A percentile compares a stretch with the other conserved stretches of the same genome.
Evolutionary conservation across 768 basidiomycete species (phyloP).

Genomic region (Boletus edulis): DNA sequence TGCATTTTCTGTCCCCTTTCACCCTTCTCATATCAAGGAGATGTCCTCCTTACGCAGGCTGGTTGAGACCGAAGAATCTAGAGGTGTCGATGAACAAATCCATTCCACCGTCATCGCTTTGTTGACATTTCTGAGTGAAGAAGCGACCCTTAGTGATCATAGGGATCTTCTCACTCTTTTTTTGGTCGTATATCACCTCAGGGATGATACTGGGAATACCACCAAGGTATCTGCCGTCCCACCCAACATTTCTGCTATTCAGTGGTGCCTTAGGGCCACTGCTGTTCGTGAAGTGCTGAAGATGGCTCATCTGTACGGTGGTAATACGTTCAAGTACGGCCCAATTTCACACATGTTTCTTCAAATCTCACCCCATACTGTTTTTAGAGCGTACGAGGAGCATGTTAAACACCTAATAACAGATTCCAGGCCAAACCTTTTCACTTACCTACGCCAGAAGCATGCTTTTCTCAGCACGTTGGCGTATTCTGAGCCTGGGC

Average conservation of each 20-base stretch:
- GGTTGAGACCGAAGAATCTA: no score
- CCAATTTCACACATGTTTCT: no score
- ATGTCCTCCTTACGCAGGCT: not conserved
- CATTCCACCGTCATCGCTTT: not conserved
- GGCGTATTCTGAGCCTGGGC: not conserved
- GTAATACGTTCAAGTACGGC: not conserved
- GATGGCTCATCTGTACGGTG: not conserved
- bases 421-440: not conserved
- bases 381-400: not conserved
- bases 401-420: not conserved
- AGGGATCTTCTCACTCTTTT: not conserved
- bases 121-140: not conserved
- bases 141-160: not conserved
- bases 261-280: not conserved
- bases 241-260: not conserved
- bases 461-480: not conserved
- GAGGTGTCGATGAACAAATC: not conserved
- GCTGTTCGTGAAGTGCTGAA: not conserved
- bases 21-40: not conserved
- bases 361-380: no score
- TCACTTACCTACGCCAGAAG: not conserved
- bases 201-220: not conserved
- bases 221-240: not conserved
- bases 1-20: not conserved
- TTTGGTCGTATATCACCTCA: not conserved